Evolutionary conservation across 768 basidiomycete species (phyloP).

Genomic region (Dendrothele bispora): DNA sequence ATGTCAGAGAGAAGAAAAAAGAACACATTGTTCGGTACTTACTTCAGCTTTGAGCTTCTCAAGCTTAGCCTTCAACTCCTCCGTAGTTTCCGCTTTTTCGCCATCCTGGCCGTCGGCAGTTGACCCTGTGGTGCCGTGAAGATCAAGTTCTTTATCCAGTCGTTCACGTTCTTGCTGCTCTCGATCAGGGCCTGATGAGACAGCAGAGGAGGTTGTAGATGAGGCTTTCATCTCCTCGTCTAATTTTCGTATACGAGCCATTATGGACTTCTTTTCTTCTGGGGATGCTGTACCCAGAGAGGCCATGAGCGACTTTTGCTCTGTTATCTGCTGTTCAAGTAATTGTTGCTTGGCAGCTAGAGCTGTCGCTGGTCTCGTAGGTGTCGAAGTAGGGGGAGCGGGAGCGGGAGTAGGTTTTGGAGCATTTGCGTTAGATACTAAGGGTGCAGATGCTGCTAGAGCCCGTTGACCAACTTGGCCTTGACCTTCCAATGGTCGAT

Average conservation of each 20-base stretch:
- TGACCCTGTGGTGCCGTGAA: constrained; percentile 55
- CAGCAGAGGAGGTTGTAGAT: constrained; percentile 25
- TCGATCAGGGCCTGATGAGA: constrained; percentile 31
- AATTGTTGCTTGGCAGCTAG: constrained; percentile 76
- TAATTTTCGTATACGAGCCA: constrained; percentile 72
- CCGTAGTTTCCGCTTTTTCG: constrained; percentile 44
- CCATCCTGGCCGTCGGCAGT: no score
- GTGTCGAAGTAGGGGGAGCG: constrained; percentile 20
- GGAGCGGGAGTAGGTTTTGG: constrained; percentile 34
- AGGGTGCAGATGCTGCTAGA: constrained; percentile 78
- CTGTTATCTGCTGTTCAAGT: constrained; percentile 79
- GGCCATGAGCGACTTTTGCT: constrained; percentile 85
- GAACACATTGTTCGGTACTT: constrained; percentile 19
- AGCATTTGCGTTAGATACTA: constrained; percentile 62
- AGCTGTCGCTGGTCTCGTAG: constrained; percentile 37
- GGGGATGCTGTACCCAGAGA: constrained; percentile 58
- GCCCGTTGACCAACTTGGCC: constrained; percentile 76
- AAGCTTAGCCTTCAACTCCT: constrained; percentile 71
- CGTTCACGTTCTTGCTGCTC: constrained; percentile 61
- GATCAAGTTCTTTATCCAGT: constrained; percentile 84
- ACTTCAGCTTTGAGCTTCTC: constrained; percentile 82
- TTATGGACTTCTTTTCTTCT: constrained; percentile 78
- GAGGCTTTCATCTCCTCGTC: constrained; percentile 71
- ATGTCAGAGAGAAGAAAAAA: neutral
- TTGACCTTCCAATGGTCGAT: constrained; percentile 89